Conservation (phyloP, 305 asterid genomes). For the Lippia alba region DNA sequence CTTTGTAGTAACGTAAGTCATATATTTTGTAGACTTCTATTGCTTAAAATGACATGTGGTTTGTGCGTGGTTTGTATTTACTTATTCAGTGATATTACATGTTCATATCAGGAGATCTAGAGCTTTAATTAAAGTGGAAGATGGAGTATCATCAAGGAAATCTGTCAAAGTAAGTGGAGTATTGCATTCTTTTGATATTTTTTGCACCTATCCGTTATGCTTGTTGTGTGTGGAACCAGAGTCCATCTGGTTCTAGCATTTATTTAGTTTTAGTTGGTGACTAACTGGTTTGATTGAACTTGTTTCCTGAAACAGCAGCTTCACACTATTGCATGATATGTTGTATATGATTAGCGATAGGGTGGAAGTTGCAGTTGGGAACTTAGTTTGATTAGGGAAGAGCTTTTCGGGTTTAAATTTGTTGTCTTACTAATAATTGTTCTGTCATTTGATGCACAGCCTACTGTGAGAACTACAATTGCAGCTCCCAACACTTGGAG, state of each 20-base stretch:
- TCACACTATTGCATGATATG: not conserved
- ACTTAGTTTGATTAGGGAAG: constrained; percentile 5
- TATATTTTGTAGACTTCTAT: not conserved
- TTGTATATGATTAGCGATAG: not conserved
- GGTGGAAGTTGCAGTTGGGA: not conserved
- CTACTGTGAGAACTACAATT: constrained; percentile 40
- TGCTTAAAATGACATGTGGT: not conserved
- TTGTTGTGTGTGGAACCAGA: not conserved
- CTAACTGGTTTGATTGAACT: not conserved
- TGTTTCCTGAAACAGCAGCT: not conserved
- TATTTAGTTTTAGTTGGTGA: constrained; percentile 6
- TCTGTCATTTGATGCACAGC: constrained; percentile 46
- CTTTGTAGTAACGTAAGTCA: constrained; percentile 56
- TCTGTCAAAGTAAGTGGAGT: constrained; percentile 60
- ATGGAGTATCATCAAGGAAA: constrained; percentile 53
- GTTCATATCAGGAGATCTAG: constrained; percentile 61
- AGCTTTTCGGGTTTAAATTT: not conserved
- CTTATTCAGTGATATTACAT: constrained; percentile 10
- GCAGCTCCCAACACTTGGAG: constrained; percentile 44
- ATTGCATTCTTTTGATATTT: constrained; percentile 22
- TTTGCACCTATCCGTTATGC: constrained; percentile 22
- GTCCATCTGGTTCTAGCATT: constrained; percentile 15
- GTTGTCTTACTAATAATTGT: constrained; percentile 24
- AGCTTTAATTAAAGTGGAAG: constrained; percentile 51
- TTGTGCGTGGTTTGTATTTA: constrained; percentile 10